Evolutionary conservation across 768 basidiomycete species (phyloP), one percentile per base, ranked within the genome.

Genomic region (Tremella fuciformis): DNA sequence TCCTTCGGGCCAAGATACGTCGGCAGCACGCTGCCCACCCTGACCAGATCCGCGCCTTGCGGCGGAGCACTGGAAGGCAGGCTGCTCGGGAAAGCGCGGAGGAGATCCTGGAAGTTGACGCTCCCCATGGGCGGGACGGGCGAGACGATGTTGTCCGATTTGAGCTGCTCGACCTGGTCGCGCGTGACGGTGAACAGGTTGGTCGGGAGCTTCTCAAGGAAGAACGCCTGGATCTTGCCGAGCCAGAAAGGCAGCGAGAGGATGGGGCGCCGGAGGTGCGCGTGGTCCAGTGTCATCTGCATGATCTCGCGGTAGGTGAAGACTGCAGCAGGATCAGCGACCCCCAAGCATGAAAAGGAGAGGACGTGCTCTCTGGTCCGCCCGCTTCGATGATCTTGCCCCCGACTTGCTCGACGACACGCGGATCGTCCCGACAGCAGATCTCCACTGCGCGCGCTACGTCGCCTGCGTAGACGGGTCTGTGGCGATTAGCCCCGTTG

Each of bases 381-480:
- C 82, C 77, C 44, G 78, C 76, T 75, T 82, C 81, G 42, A 84
- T 75, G n/a, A 81, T 76, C 65, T 80, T 81, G 18, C 82, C 81
- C 24, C 76, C 69, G 3, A 80, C 77, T 18, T 56, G 65, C 22
- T 77, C 70, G 13, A 69, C 60, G 1, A 81, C 74, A 16, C 78
- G 75, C 1, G 75, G 50, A 58, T 84, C 80, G 16, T 78, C 69
- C 54, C 84, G 80, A 8, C 82, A 78, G 55, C 84, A 78, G 13
- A 85, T 79, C 68, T 86, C 86, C 2, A 88, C 82, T 4, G 82
- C 80, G 22, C 79, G 77, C 9, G 84, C 86, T 26, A 90, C 64
- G 70, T 90, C 87, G 0, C 82, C 85, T 0, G 84, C 86, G 67
- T 84, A 88, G 11, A 88, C 84, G 13, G 88, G 87, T 64, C 63